Base-by-base conservation (phyloP, 2,329 filamentous ascomycete genomes). In the Drechslerella coelobrocha region DNA sequence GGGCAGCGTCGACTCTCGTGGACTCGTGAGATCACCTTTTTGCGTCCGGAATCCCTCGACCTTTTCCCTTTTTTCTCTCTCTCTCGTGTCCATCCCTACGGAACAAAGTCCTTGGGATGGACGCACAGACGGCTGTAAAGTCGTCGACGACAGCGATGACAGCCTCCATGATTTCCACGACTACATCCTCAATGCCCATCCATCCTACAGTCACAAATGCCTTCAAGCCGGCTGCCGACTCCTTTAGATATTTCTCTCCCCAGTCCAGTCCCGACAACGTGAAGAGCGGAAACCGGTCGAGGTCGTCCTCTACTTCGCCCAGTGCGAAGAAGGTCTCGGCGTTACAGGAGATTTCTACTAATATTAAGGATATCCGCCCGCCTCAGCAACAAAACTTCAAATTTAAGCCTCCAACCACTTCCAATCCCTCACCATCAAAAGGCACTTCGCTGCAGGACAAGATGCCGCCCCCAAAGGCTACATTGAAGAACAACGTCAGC, bases 361-460 rank as follows among this genome's bases (percentile, higher is more conserved):
- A 71, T 47, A 63, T 60, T 24, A 71, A 71, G 39, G 66, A 71
- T 60, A 52, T 55, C 66, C 59, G 66, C 48, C 66, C 66, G 19
- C 66, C 66, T 19, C 66, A 71, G 53, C 66, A 71, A 56, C 66
- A 71, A 24, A 71, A 71, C 54, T 71, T 71, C 66, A 71, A 71
- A 39, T 71, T 71, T 41, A 71, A 71, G 54, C 66, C 66, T 34
- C 66, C 66, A n/a, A 71, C 66, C 29, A 71, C 66, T 50, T 63
- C 66, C 37, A 71, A 71, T 29, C 66, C 66, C 45, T 71, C 66
- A 10, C 66, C 66, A 2, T 71, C 66, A 3, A 71, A 71, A 47
- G 48, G 54, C 31, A 50, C 59, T 14, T 71, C 66, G 14, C 39
- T 71, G 29, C 66, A 71, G 53, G 66, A 71, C 51, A 71, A 71